Percentiles rank a stretch among this genome's conserved stretches.
Conservation (phyloP, 352 stramenopile genomes). For the Halophytophthora batemanensis region DNA sequence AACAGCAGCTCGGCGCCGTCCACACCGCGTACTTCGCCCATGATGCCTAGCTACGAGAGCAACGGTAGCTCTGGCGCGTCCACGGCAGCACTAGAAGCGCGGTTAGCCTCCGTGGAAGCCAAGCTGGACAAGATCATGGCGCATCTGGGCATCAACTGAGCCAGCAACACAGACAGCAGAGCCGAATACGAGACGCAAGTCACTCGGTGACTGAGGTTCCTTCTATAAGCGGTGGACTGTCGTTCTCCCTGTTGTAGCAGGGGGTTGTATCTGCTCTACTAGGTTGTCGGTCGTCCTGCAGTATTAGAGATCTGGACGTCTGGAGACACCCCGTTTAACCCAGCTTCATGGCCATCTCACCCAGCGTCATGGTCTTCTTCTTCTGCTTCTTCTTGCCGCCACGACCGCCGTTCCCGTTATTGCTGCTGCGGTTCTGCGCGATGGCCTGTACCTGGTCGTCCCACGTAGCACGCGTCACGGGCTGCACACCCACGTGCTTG, state of each 20-base stretch:
- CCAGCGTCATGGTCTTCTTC: slow-evolving; percentile 81
- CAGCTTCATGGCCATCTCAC: slow-evolving; percentile 81
- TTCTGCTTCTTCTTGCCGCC: slow-evolving; percentile 74
- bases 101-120: slow-evolving; percentile 71
- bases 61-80: slow-evolving; percentile 3
- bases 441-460: slow-evolving; percentile 75
- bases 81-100: slow-evolving; percentile 40
- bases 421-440: slow-evolving; percentile 50
- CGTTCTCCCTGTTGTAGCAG: no score
- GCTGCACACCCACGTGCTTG: slow-evolving; percentile 59
- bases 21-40: slow-evolving; percentile 36
- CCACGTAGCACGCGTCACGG: slow-evolving; percentile 79
- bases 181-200: neutral
- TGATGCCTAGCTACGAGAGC: slow-evolving; percentile 20
- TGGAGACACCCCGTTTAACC: slow-evolving; percentile 27
- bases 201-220: no score
- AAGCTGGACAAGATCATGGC: slow-evolving; percentile 91
- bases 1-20: slow-evolving; percentile 49
- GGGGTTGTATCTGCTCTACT: no score
- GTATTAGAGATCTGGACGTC: no score
- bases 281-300: no score
- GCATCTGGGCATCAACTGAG: slow-evolving; percentile 69
- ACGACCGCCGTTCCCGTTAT: slow-evolving; percentile 14
- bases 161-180: neutral
- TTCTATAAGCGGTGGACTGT: no score